These are phyloP conservation scores for Blumeria hordei DNA, from an alignment of 2,329 filamentous ascomycete species.

Conservation along the genomic window DNA sequence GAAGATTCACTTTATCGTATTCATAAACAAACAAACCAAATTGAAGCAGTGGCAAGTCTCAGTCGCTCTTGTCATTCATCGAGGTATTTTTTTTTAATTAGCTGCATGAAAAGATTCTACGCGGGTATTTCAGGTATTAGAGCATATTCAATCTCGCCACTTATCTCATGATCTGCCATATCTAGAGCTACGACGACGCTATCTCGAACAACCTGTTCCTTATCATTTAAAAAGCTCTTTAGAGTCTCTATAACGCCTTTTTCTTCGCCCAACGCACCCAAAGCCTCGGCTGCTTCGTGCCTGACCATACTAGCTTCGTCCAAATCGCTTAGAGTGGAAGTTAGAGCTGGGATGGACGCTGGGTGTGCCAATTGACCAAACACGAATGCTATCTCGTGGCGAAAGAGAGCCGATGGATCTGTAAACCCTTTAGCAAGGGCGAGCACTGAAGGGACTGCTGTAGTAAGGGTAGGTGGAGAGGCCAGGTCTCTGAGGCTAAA, in stretches of 20 bases:
- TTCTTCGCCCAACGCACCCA: conserved; percentile 82
- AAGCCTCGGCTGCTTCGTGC: conserved; percentile 87
- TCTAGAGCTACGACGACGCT: conserved; percentile 88
- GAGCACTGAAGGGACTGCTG: conserved; percentile 64
- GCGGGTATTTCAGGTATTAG: conserved; percentile 43
- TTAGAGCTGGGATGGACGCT: conserved; percentile 81
- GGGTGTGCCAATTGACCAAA: conserved; percentile 92
- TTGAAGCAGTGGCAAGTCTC: too few relatives aligned
- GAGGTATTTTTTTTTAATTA: too few relatives aligned
- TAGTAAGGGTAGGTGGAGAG: conserved; percentile 75
- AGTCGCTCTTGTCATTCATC: too few relatives aligned
- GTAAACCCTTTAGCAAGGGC: conserved; percentile 67
- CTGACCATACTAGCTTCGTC: conserved; percentile 88
- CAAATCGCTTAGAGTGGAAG: conserved; percentile 49
- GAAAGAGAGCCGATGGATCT: conserved; percentile 77
- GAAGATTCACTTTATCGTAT: too few relatives aligned
- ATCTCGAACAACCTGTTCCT: conserved; percentile 80
- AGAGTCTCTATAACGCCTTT: conserved; percentile 75
- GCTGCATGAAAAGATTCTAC: neutral
- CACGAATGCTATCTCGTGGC: conserved; percentile 94
- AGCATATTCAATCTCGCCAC: conserved; percentile 72
- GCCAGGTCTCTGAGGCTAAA: conserved; percentile 88
- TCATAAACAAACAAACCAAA: too few relatives aligned
- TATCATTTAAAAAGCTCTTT: conserved; percentile 64
- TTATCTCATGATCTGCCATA: conserved; percentile 93